Conservation (phyloP, 495 filamentous ascomycete genomes). For the Venustampulla echinocandica region DNA sequence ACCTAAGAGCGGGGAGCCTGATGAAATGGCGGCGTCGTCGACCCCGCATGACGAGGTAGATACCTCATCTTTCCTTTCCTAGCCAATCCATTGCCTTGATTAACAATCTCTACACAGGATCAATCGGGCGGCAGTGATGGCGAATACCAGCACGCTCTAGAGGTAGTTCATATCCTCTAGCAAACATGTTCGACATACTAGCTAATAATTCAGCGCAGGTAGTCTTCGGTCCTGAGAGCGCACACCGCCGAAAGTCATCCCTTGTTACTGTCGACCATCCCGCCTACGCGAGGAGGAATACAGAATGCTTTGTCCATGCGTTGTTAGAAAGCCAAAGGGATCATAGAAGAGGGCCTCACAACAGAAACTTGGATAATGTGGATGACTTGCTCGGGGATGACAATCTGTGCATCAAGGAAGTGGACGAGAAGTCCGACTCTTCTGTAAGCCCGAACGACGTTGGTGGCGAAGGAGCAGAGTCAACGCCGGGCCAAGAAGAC, state of each 20-base stretch:
- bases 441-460: neutral
- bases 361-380: too few relatives aligned
- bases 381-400: too few relatives aligned
- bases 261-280: constrained; percentile 53
- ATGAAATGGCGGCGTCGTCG: constrained; percentile 11
- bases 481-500: constrained; percentile 30
- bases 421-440: neutral
- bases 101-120: too few relatives aligned
- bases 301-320: constrained; percentile 76
- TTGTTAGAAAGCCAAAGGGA: constrained; percentile 47
- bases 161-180: constrained; percentile 8
- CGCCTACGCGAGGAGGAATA: constrained; percentile 38
- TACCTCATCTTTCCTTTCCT: neutral
- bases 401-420: neutral
- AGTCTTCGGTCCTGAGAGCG: constrained; percentile 58
- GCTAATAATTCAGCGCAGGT: constrained; percentile 43
- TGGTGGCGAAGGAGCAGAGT: constrained; percentile 8
- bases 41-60: constrained; percentile 16
- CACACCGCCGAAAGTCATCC: constrained; percentile 80
- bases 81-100: too few relatives aligned
- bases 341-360: constrained; percentile 7
- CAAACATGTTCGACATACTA: neutral
- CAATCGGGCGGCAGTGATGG: constrained; percentile 20
- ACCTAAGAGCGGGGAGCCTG: neutral
- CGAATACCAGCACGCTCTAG: constrained; percentile 25